Evolutionary conservation across 2,329 filamentous ascomycete species (phyloP), one percentile per base, ranked within the genome.

Genomic region (Xylaria sp.): DNA sequence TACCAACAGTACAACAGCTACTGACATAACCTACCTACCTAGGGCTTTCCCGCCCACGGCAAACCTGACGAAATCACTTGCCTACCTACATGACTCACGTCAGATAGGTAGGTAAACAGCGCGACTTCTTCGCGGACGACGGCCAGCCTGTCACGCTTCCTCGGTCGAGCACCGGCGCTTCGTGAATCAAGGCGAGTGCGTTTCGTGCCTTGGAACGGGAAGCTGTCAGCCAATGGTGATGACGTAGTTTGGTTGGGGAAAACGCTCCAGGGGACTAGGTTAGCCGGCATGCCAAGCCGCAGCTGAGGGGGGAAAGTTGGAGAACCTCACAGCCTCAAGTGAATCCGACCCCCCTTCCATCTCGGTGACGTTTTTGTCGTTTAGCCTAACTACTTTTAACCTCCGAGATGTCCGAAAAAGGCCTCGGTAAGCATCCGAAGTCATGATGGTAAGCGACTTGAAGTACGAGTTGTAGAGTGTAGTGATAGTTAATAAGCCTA

Each of bases 231-330:
- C 42, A 43, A 39, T 16, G 44, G 9, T 48, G 51, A 60, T 60
- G 51, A 60, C 57, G 54, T 57, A 60, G 55, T 13, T n/a, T 46
- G 43, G 54, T 40, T 56, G 42, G 44, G 21, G 47, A 51, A 47
- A 45, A 41, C 18, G 39, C 7, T 13, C 4, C 11, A 34, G 11
- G n/a, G n/a, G n/a, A n/a, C n/a, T n/a, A n/a, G n/a, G n/a, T n/a
- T n/a, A n/a, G n/a, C n/a, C n/a, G n/a, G n/a, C n/a, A n/a, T n/a
- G 29, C 29, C 29, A 18, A 29, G 24, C 48, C 39, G 34, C 40
- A 18, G 34, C 26, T 42, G 39, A 54, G 39, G 52, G 40, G 57
- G 58, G 54, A 60, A 56, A 52, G 21, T 48, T 54, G 41, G 47
- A 21, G 56, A 50, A 34, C 29, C 5, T 13, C 16, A 34, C n/a